Percentiles rank a stretch among this genome's conserved stretches.
phyloP scores from a whole-genome alignment of 768 basidiomycete genomes.

The Hypholoma sublateritium region DNA sequence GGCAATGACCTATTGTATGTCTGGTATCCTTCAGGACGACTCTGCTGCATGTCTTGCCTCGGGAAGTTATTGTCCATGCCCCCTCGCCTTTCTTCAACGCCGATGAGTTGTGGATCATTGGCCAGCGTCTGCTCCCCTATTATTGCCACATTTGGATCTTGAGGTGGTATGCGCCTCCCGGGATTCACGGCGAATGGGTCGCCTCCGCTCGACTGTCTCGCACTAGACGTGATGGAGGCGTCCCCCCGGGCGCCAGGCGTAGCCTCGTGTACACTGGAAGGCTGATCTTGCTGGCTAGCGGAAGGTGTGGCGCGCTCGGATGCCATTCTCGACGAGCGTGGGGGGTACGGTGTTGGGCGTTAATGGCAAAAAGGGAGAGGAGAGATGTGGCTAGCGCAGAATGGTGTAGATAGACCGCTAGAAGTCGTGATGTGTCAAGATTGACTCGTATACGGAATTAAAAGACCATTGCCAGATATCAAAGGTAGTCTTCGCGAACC shows the following conservation, averaged over 20 bases:
- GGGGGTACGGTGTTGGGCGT: neutral
- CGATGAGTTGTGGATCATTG: no score
- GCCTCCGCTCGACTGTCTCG: neutral
- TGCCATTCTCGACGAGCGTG: neutral
- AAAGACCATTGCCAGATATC: neutral
- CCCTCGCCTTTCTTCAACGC: no score
- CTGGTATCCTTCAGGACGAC: neutral
- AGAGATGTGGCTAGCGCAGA: neutral
- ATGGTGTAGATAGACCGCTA: neutral
- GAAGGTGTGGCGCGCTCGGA: constrained; percentile 1
- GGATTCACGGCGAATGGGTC: neutral
- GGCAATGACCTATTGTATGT: neutral
- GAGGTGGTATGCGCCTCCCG: neutral
- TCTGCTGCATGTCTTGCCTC: neutral
- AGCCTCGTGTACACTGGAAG: constrained; percentile 2
- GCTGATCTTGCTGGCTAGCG: neutral
- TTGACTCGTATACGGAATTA: neutral
- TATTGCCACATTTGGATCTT: no score
- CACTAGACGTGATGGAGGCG: neutral
- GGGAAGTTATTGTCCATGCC: neutral
- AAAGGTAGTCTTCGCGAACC: neutral
- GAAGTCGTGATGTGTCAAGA: neutral
- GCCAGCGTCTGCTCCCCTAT: no score
- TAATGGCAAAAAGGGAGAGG: neutral
- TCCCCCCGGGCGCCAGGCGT: neutral